These are phyloP conservation scores for Fonsecaea erecta DNA, from an alignment of 2,329 filamentous ascomycete genomes.

Conservation along the genomic window DNA sequence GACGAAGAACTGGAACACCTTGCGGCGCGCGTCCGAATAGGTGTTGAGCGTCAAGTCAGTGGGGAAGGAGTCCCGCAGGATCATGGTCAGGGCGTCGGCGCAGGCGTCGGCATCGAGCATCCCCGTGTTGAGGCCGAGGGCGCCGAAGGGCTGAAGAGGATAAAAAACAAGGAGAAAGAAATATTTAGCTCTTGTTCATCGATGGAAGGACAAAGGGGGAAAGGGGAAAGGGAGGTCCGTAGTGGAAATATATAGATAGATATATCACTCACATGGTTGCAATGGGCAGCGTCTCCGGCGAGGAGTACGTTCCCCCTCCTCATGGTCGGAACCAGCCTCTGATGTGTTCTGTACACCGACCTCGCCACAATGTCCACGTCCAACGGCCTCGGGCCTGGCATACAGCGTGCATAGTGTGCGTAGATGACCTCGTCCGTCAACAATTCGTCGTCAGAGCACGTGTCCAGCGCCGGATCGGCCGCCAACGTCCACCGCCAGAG, in stretches of 20 bases:
- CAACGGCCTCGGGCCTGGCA: slow-evolving; percentile 19
- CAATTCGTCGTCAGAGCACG: slow-evolving; percentile 18
- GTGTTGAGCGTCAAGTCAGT: slow-evolving; percentile 2
- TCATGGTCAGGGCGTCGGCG: slow-evolving; percentile 24
- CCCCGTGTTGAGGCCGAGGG: slow-evolving; percentile 26
- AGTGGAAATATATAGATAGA: no score
- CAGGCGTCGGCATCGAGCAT: slow-evolving; percentile 27
- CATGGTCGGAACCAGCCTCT: slow-evolving; percentile 24
- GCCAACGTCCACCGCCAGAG: slow-evolving; percentile 25
- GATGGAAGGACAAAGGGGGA: no score
- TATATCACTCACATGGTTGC: slow-evolving; percentile 19
- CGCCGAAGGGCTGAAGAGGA: slow-evolving; percentile 19
- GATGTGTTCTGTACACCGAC: slow-evolving; percentile 22
- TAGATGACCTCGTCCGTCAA: slow-evolving; percentile 21
- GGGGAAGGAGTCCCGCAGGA: slow-evolving; percentile 10
- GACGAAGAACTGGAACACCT: slow-evolving; percentile 26
- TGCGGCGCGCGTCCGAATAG: slow-evolving; percentile 25
- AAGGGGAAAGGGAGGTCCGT: no score
- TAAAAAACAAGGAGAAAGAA: neutral
- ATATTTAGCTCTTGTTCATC: no score
- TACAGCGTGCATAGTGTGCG: slow-evolving; percentile 16
- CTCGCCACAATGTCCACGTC: slow-evolving; percentile 20
- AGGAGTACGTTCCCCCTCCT: slow-evolving; percentile 45
- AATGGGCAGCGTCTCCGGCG: slow-evolving; percentile 65
- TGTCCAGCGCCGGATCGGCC: slow-evolving; percentile 11